phyloP scores from a whole-genome alignment of 2,329 filamentous ascomycete genomes.

The Fusarium udum region DNA sequence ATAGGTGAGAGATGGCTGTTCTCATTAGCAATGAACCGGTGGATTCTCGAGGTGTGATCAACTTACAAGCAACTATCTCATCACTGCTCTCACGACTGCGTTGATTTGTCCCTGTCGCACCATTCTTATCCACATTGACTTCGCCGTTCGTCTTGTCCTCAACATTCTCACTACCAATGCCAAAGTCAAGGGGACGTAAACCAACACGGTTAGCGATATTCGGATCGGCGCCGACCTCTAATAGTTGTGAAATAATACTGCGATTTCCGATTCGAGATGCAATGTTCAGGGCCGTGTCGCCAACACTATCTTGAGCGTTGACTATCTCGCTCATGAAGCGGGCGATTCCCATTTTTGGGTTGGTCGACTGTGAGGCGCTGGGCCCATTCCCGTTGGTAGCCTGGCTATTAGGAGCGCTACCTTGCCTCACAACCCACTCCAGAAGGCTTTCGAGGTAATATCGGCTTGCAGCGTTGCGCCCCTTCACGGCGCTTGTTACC shows the following conservation, averaged over 20 bases:
- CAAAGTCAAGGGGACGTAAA: slow-evolving; percentile 91
- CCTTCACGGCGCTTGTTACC: slow-evolving; percentile 93
- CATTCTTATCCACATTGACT: slow-evolving; percentile 54
- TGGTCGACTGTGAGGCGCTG: slow-evolving; percentile 53
- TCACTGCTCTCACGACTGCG: slow-evolving; percentile 77
- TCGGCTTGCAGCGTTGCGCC: slow-evolving; percentile 87
- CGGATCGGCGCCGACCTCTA: slow-evolving; percentile 95
- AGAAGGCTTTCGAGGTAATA: slow-evolving; percentile 96
- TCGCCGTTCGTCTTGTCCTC: slow-evolving; percentile 58
- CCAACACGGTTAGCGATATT: slow-evolving; percentile 90
- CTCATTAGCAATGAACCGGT: background rate
- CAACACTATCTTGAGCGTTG: slow-evolving; percentile 91
- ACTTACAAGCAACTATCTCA: slow-evolving; percentile 82
- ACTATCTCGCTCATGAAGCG: slow-evolving; percentile 98
- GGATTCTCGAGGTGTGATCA: background rate
- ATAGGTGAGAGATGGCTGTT: slow-evolving; percentile 80
- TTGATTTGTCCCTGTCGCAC: slow-evolving; percentile 57
- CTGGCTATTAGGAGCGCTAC: slow-evolving; percentile 69
- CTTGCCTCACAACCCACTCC: slow-evolving; percentile 92
- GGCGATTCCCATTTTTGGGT: slow-evolving; percentile 82
- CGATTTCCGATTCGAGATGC: slow-evolving; percentile 92
- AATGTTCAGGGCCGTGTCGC: slow-evolving; percentile 94
- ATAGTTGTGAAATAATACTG: slow-evolving; percentile 94
- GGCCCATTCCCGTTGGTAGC: slow-evolving; percentile 46
- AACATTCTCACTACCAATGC: slow-evolving; percentile 75